Base-by-base conservation (phyloP, 352 stramenopile species). In the Thalassiosira exigua region DNA sequence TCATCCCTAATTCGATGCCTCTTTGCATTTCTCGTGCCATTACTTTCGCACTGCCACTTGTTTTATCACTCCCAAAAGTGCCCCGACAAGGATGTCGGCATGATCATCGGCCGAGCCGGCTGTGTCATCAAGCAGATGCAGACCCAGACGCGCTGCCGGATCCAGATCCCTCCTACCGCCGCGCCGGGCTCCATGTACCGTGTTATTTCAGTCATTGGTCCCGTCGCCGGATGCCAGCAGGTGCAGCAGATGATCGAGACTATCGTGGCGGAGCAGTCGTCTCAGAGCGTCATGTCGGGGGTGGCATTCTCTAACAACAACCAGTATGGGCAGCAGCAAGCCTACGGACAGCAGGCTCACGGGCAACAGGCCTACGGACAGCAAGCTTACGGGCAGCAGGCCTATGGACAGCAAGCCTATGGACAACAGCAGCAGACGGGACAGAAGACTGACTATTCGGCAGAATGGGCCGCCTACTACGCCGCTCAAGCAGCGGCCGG, bases 71-170 rank as follows among this genome's bases (percentile, higher is more conserved):
- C 27, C 61, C 19, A 65, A 19, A 44, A 82, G 74, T 82, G 74
- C 46, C 96, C 96, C 2, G 96, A 97, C 58, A 94, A 96, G 30
- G 92, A 99, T 68, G 96, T 99, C 1, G 97, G 94, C 0, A 86
- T 96, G 69, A 91, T 95, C 29, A 97, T 97, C 64, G 94, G 94
- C 29, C 78, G 91, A 36, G 94, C 94, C 27, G 98, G 98, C 17
- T 97, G 98, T 64, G 99, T 98, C 50, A 99, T 99, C 69, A 94
- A 95, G 30, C 94, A 98, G 60, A 89, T 99, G 65, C 96, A 94
- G 77, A 51, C 66, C 17, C 72, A 86, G 29, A 88, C 79, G 26
- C 53, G 70, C 39, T 90, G 82, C 61, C 54, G 86, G 19, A 93
- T 94, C 50, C 89, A 95, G 67, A 94, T 95, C 52, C 88, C 88